A percentile compares a stretch with the other conserved stretches of the same genome.
Conservation (phyloP, 192 early-diverging fungal species). For the Podila epigama region DNA sequence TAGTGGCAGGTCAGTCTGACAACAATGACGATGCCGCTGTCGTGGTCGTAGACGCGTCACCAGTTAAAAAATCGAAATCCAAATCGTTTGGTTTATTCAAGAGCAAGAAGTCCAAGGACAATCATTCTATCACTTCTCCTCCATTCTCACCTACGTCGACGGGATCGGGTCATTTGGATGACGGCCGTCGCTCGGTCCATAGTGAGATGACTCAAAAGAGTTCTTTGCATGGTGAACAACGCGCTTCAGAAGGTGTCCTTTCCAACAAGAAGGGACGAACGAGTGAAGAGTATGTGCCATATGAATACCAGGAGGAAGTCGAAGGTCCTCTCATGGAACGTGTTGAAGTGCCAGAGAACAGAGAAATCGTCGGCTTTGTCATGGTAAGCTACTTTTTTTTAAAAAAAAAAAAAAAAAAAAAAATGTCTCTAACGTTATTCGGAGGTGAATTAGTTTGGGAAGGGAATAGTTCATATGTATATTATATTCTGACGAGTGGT, state of each 20-base stretch:
- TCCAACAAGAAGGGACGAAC: conserved; percentile 12
- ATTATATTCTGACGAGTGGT: too few species aligned
- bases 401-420: too few species aligned
- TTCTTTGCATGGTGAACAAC: conserved; percentile 14
- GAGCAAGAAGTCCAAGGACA: conserved; percentile 13
- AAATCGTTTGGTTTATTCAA: conserved; percentile 38
- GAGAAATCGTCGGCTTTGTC: conserved; percentile 37
- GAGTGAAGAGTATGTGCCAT: conserved; percentile 38
- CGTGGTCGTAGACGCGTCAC: not conserved
- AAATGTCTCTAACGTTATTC: too few species aligned
- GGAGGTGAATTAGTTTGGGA: too few species aligned
- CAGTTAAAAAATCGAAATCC: conserved; percentile 20
- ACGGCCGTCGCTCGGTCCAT: conserved; percentile 16
- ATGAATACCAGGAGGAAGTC: conserved; percentile 42
- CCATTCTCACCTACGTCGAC: conserved; percentile 16
- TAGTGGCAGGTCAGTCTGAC: not conserved
- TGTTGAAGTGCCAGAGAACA: conserved; percentile 25
- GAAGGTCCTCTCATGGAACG: conserved; percentile 44
- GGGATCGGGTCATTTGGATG: not conserved
- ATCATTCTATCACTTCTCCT: not conserved
- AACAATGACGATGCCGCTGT: not conserved
- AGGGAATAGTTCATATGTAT: too few species aligned
- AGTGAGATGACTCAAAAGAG: conserved; percentile 32
- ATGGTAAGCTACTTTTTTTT: too few species aligned
- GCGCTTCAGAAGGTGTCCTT: not conserved